Conservation (phyloP, 352 stramenopile species). For the Phytophthora tentaculata region DNA sequence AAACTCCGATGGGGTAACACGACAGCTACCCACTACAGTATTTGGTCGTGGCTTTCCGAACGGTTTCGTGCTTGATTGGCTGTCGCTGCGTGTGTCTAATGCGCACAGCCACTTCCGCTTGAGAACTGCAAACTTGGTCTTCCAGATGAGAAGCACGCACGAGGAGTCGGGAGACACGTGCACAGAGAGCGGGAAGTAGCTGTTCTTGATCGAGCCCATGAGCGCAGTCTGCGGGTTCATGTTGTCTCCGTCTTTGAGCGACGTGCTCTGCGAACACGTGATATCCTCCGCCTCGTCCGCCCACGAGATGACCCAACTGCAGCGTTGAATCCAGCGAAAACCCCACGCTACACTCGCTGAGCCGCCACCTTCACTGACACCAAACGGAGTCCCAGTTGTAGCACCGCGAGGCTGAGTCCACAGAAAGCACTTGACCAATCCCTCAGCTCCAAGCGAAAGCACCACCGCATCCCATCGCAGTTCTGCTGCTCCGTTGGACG, state of each 20-base stretch:
- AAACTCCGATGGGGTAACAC: slow-evolving; percentile 39
- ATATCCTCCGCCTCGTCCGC: slow-evolving; percentile 84
- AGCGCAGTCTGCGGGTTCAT: slow-evolving; percentile 83
- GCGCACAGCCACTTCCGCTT: slow-evolving; percentile 84
- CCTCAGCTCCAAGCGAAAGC: slow-evolving; percentile 77
- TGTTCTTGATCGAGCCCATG: slow-evolving; percentile 84
- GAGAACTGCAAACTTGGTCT: slow-evolving; percentile 74
- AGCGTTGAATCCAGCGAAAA: slow-evolving; percentile 80
- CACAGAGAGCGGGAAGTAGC: slow-evolving; percentile 70
- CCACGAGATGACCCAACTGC: slow-evolving; percentile 87
- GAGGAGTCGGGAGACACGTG: slow-evolving; percentile 67
- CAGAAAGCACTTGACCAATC: slow-evolving; percentile 81
- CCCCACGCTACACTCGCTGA: slow-evolving; percentile 35
- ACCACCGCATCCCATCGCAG: slow-evolving; percentile 75
- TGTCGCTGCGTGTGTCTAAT: slow-evolving; percentile 34
- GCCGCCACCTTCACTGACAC: slow-evolving; percentile 26
- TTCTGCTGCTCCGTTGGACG: slow-evolving; percentile 10
- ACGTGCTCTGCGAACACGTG: slow-evolving; percentile 85
- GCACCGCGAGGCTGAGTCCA: slow-evolving; percentile 73
- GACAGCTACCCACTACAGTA: slow-evolving; percentile 58
- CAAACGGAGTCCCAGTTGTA: slow-evolving; percentile 28
- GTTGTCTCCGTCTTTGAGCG: slow-evolving; percentile 79
- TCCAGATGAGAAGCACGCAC: slow-evolving; percentile 80
- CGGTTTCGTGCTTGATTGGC: slow-evolving; percentile 24
- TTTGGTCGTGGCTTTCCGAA: slow-evolving; percentile 40